Percentiles rank a stretch among this genome's conserved stretches.
Evolutionary conservation across 495 filamentous ascomycete species (phyloP).

Genomic region (Pseudoneurospora amorphoporcata): DNA sequence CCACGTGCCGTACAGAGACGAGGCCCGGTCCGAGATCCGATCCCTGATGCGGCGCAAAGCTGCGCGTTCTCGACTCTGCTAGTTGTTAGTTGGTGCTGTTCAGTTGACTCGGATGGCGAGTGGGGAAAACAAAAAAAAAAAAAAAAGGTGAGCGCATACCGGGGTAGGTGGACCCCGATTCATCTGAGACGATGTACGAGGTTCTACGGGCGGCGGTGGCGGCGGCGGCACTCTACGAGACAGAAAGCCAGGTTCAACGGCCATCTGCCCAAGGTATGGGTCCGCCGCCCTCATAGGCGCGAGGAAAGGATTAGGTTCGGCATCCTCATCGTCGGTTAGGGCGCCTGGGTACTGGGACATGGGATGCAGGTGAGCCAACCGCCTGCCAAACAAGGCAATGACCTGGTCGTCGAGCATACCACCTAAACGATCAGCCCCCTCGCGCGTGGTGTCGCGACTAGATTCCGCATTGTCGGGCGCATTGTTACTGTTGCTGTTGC

Average conservation of each 20-base stretch:
- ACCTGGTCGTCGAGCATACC: constrained; percentile 16
- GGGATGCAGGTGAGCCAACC: constrained; percentile 18
- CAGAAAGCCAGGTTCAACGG: constrained; percentile 11
- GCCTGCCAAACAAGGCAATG: constrained; percentile 19
- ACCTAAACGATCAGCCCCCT: constrained; percentile 8
- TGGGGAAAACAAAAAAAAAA: no score
- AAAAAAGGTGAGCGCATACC: constrained; percentile 2
- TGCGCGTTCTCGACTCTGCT: background rate
- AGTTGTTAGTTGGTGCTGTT: background rate
- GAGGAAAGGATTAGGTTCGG: background rate
- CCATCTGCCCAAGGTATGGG: constrained; percentile 1
- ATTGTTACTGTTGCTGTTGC: constrained; percentile 7
- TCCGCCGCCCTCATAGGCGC: background rate
- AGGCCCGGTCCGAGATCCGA: background rate
- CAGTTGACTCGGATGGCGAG: background rate
- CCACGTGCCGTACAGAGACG: background rate
- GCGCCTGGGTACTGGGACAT: constrained; percentile 9
- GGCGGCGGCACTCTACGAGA: background rate
- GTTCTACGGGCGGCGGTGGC: background rate
- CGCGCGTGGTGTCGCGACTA: constrained; percentile 8
- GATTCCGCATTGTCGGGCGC: background rate
- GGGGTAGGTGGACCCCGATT: background rate
- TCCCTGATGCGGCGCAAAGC: background rate
- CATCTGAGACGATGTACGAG: background rate
- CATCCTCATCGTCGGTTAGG: constrained; percentile 3